phyloP scores from a whole-genome alignment of 2,329 filamentous ascomycete genomes.

The Hypomyces perniciosus region DNA sequence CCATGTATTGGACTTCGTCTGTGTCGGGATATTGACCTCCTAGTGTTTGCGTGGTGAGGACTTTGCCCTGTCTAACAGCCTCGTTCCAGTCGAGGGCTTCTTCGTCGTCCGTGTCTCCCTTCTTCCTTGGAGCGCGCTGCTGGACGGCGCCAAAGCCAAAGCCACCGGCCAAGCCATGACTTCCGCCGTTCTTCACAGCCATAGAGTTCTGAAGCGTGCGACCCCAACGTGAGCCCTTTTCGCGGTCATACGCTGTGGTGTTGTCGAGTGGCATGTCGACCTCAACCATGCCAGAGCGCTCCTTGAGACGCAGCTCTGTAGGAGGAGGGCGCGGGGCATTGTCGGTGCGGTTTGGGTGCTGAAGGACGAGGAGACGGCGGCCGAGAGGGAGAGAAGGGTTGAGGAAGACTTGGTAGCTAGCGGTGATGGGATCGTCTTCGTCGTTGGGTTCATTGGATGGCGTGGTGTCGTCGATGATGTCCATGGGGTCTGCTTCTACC shows the following conservation, averaged over 20 bases:
- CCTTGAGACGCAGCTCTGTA: constrained; percentile 74
- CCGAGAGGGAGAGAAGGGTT: constrained; percentile 61
- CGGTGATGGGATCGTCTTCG: constrained; percentile 62
- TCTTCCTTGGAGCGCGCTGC: constrained; percentile 34
- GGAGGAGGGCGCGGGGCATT: constrained; percentile 50
- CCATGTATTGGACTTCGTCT: constrained; percentile 76
- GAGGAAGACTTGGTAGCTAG: constrained; percentile 79
- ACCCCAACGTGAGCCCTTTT: constrained; percentile 78
- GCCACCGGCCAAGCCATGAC: constrained; percentile 65
- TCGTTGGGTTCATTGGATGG: constrained; percentile 20
- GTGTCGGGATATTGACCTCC: constrained; percentile 71
- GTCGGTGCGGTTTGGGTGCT: constrained; percentile 75
- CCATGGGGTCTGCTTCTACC: constrained; percentile 19
- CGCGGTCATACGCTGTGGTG: constrained; percentile 69
- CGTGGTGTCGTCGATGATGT: constrained; percentile 16
- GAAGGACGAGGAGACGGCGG: constrained; percentile 71
- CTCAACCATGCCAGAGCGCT: constrained; percentile 76
- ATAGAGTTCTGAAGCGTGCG: constrained; percentile 61
- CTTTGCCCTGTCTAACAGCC: constrained; percentile 62
- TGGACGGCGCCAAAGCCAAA: constrained; percentile 56
- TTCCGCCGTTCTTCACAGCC: constrained; percentile 55
- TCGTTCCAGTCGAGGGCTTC: constrained; percentile 56
- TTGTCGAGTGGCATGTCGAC: constrained; percentile 82
- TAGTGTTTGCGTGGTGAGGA: constrained; percentile 75
- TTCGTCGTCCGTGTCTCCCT: constrained; percentile 41